Evolutionary conservation across 2,329 filamentous ascomycete genomes (phyloP), one percentile per base, ranked within the genome.

Genomic region (Colletotrichum orchidophilum): DNA sequence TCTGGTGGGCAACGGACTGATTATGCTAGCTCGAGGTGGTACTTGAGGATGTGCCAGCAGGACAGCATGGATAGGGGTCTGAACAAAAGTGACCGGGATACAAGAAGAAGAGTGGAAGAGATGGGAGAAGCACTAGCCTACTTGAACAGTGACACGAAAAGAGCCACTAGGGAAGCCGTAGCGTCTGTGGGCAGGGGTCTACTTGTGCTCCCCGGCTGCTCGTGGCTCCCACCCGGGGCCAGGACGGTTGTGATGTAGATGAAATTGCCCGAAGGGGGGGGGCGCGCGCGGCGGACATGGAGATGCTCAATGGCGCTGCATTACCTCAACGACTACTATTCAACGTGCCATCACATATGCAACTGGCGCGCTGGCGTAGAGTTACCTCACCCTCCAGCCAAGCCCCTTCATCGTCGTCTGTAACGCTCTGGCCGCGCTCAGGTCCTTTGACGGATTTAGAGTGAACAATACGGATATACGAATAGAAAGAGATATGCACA

Each of bases 231-330:
- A 65, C 49, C 76, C 77, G 75, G 77, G 78, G 74, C 78, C 75
- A 77, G 73, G 76, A 78, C 77, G 77, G 77, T 79, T 81, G 76
- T 78, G 77, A 78, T 78, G 79, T 77, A 82, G 80, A 82, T 82
- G 78, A 83, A 83, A 83, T 83, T 83, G 81, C 80, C 81, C 81
- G 81, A 82, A 81, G 77, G 76, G 76, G 73, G 78, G 77, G 74
- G 73, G 60, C 26, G 59, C 18, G 39, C 58, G 46, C 58, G 63
- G 68, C 68, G 68, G 68, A 24, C 63, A 46, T 46, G 39, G 39
- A 46, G n/a, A 68, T 63, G 62, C 59, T 74, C 76, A 79, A 77
- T 76, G 77, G 74, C 74, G 75, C 74, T 75, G 72, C 77, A 71
- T 69, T 69, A 70, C 66, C 64, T 24, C 66, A 63, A 71, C 63